These are phyloP conservation scores for Hypoxylon trugodes DNA, from an alignment of 495 filamentous ascomycete genomes.

Conservation along the genomic window DNA sequence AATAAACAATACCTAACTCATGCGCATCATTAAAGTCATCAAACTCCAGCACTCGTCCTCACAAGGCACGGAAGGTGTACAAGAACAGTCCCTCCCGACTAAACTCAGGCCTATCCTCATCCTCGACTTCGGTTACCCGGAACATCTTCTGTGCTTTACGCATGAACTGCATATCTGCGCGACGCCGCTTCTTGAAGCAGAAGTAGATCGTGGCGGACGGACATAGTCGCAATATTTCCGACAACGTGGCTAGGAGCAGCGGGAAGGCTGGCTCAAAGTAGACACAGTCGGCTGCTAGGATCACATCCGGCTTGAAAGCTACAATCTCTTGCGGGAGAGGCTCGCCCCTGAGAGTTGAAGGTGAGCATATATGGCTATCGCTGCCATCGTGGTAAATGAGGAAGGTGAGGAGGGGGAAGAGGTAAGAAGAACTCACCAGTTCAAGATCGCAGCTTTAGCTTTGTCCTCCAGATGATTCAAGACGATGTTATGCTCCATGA, in stretches of 20 bases:
- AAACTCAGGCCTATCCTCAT: constrained; percentile 68
- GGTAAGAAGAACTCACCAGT: constrained; percentile 69
- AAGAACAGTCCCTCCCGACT: constrained; percentile 70
- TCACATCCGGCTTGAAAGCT: constrained; percentile 69
- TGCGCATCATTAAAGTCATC: not conserved
- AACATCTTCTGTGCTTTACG: constrained; percentile 73
- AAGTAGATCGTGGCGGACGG: constrained; percentile 80
- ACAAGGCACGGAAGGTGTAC: constrained; percentile 57
- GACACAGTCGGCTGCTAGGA: constrained; percentile 95
- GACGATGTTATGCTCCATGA: constrained; percentile 84
- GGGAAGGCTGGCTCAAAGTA: constrained; percentile 97
- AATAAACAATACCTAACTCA: not conserved
- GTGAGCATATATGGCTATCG: constrained; percentile 11
- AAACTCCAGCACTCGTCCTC: not conserved
- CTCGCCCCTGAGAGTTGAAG: constrained; percentile 57
- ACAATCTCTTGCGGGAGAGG: constrained; percentile 58
- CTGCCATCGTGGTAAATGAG: not conserved
- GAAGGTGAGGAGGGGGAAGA: constrained; percentile 2
- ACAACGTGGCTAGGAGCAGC: constrained; percentile 80
- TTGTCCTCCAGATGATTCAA: constrained; percentile 74
- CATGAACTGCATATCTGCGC: constrained; percentile 77
- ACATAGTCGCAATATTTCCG: constrained; percentile 62
- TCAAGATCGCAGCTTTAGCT: constrained; percentile 69
- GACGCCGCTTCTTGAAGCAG: constrained; percentile 90
- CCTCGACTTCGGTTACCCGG: constrained; percentile 66